Percentiles rank a stretch among this genome's conserved stretches.
These are phyloP conservation scores for Paraphaeosphaeria minitans DNA, from an alignment of 2,329 filamentous ascomycete species.

Conservation along the genomic window DNA sequence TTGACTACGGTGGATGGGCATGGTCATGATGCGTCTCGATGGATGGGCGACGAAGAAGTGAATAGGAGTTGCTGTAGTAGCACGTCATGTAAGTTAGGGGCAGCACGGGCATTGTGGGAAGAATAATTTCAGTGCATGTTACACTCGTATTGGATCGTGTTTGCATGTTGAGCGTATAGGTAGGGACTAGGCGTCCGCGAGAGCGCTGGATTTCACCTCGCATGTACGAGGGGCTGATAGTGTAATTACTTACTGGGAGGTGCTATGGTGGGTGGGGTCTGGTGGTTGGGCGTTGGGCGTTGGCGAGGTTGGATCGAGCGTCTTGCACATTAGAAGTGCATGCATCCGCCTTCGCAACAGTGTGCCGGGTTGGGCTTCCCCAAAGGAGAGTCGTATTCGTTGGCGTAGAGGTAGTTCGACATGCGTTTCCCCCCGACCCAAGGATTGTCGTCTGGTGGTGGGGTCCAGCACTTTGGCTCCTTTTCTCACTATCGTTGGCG, in stretches of 20 bases:
- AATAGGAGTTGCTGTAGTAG: not conserved
- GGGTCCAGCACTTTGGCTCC: no score
- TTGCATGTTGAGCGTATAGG: not conserved
- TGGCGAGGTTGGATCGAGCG: conserved; percentile 32
- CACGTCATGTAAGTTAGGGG: not conserved
- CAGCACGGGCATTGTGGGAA: not conserved
- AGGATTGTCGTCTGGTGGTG: no score
- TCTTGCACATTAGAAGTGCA: conserved; percentile 18
- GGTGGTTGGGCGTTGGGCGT: conserved; percentile 36
- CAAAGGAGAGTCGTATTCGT: no score
- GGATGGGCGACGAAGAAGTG: not conserved
- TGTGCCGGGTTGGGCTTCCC: no score
- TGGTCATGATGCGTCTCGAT: not conserved
- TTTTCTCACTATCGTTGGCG: no score
- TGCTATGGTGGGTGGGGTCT: conserved; percentile 34
- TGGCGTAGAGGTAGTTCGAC: no score
- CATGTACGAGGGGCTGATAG: conserved; percentile 16
- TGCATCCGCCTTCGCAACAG: no score
- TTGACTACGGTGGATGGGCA: not conserved
- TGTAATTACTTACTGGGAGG: conserved; percentile 38
- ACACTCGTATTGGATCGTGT: not conserved
- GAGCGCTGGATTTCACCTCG: no score
- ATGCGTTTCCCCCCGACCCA: no score
- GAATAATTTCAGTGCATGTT: not conserved
- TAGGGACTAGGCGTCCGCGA: not conserved